Evolutionary conservation across 2,329 filamentous ascomycete species (phyloP).

Genomic region (Apiospora kogelbergensis): DNA sequence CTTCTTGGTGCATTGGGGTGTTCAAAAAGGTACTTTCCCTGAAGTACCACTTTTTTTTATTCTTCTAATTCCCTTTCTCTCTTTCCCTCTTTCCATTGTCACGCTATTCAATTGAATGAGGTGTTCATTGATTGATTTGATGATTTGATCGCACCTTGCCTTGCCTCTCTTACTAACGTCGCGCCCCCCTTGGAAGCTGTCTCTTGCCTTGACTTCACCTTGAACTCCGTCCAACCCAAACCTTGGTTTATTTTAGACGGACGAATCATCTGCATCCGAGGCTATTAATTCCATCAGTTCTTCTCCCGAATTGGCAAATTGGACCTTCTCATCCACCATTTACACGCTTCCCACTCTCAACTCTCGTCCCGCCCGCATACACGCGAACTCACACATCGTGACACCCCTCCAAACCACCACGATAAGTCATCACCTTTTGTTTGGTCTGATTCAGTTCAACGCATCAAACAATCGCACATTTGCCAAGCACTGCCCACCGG

Average conservation of each 20-base stretch:
- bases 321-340: conserved; percentile 20
- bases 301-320: conserved; percentile 26
- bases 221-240: conserved; percentile 9
- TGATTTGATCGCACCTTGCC: conserved; percentile 19
- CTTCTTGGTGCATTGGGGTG: conserved; percentile 5
- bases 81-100: conserved; percentile 15
- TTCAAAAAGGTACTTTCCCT: conserved; percentile 15
- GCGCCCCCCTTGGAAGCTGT: conserved; percentile 2
- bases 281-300: conserved; percentile 16
- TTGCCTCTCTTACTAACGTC: neutral
- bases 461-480: conserved; percentile 20
- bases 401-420: conserved; percentile 19
- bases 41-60: conserved; percentile 27
- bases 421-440: conserved; percentile 16
- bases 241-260: neutral
- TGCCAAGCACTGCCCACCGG: conserved; percentile 11
- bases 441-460: conserved; percentile 27
- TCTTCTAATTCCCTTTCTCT: neutral
- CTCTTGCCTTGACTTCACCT: neutral
- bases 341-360: conserved; percentile 7
- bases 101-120: conserved; percentile 17
- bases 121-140: conserved; percentile 19
- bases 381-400: conserved; percentile 21
- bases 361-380: conserved; percentile 8
- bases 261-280: conserved; percentile 12